A percentile compares a stretch with the other conserved stretches of the same genome.
Evolutionary conservation across 106 monocot species (phyloP).

Genomic region (Ottelia alismoides): DNA sequence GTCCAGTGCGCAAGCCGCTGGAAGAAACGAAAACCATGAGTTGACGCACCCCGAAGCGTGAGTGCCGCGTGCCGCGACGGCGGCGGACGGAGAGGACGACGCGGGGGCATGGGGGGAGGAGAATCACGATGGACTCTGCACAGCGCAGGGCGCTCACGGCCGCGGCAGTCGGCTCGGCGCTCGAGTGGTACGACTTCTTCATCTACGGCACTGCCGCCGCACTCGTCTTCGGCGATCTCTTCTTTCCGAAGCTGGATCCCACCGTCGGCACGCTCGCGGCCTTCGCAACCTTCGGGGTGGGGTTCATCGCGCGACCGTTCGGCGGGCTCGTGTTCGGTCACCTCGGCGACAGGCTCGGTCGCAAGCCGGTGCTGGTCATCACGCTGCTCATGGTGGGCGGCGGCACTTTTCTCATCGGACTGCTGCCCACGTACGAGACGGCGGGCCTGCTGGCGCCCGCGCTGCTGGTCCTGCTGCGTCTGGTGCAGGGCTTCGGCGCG

Average conservation of each 20-base stretch:
- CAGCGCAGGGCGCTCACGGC: no score
- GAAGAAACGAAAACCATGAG: no score
- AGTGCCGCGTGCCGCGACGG: no score
- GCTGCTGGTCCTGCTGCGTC: not conserved
- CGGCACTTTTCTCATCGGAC: not conserved
- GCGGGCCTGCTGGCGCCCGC: not conserved
- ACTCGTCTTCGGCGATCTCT: not conserved
- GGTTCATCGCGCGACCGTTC: not conserved
- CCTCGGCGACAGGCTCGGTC: not conserved
- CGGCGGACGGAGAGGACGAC: no score
- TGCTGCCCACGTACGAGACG: not conserved
- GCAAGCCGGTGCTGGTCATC: not conserved
- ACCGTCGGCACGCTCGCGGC: not conserved
- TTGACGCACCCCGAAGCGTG: no score
- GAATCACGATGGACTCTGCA: no score
- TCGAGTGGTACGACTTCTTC: not conserved
- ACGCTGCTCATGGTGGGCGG: not conserved
- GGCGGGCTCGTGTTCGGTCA: not conserved
- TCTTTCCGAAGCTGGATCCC: not conserved
- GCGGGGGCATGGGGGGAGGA: no score
- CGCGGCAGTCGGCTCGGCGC: not conserved
- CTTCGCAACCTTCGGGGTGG: not conserved
- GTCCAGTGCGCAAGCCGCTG: no score
- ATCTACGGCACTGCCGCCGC: not conserved
- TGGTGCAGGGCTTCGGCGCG: not conserved